These are phyloP conservation scores for Pulchroboletus neoregius DNA, from an alignment of 1,284 basidiomycete species.

Conservation along the genomic window DNA sequence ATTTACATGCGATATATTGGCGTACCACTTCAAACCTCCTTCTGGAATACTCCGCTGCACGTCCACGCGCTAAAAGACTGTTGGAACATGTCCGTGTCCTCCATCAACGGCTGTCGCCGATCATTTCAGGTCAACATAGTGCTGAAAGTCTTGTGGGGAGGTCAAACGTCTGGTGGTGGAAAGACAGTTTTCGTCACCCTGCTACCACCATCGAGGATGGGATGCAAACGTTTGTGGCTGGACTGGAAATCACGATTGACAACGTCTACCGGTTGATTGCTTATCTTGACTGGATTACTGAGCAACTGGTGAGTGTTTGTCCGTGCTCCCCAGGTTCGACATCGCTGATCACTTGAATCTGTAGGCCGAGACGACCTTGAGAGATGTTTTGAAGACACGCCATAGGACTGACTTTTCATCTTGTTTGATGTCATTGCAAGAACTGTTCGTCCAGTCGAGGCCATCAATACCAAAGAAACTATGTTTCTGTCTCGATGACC, in stretches of 20 bases:
- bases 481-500: constrained; percentile 10
- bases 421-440: constrained; percentile 19
- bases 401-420: constrained; percentile 15
- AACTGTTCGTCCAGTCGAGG: constrained; percentile 22
- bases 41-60: constrained; percentile 34
- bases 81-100: constrained; percentile 15
- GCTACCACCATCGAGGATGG: constrained; percentile 7
- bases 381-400: constrained; percentile 11
- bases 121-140: neutral
- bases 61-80: constrained; percentile 20
- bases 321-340: neutral
- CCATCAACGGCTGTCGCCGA: constrained; percentile 14
- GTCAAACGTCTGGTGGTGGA: constrained; percentile 10
- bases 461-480: constrained; percentile 4
- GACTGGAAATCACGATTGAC: constrained; percentile 23
- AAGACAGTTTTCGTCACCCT: constrained; percentile 2
- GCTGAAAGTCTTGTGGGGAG: neutral
- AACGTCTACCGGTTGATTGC: constrained; percentile 20
- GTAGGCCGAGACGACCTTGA: constrained; percentile 23
- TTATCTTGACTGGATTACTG: constrained; percentile 34
- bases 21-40: constrained; percentile 33
- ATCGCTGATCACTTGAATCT: constrained; percentile 6
- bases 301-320: constrained; percentile 20
- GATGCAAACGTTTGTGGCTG: constrained; percentile 15
- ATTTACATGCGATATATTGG: constrained; percentile 28